A percentile compares a stretch with the other conserved stretches of the same genome.
Evolutionary conservation across 1,284 basidiomycete species (phyloP).

Genomic region (Ustilago shanxiensis): DNA sequence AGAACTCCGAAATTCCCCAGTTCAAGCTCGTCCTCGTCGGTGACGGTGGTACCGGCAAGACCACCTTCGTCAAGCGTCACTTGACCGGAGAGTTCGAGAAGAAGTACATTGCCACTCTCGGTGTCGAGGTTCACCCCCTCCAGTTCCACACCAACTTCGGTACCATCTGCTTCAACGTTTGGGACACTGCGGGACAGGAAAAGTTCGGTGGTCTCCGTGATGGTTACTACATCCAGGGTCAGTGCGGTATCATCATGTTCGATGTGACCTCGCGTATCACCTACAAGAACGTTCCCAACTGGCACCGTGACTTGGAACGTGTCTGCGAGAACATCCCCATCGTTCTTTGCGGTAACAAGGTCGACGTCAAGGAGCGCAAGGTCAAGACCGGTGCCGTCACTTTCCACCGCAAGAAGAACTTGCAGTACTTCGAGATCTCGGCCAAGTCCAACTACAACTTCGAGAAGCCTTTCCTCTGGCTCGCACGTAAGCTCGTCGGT

Average conservation of each 20-base stretch:
- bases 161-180: constrained; percentile 99
- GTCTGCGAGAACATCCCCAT: constrained; percentile 99
- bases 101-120: constrained; percentile 99
- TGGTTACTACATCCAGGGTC: constrained; percentile 75
- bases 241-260: constrained; percentile 99
- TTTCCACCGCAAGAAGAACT: constrained; percentile 99
- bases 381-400: constrained; percentile 99
- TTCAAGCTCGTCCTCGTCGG: constrained; percentile 99
- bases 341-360: constrained; percentile 99
- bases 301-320: constrained; percentile 99
- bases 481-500: constrained; percentile 96
- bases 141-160: constrained; percentile 98
- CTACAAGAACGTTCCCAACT: constrained; percentile 99
- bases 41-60: constrained; percentile 94
- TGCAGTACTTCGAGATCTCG: constrained; percentile 99
- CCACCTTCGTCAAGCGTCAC: constrained; percentile 80
- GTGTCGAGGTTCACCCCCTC: constrained; percentile 98
- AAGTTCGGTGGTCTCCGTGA: constrained; percentile 79
- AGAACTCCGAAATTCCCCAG: constrained; percentile 77
- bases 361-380: constrained; percentile 99
- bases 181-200: constrained; percentile 99
- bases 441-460: constrained; percentile 99
- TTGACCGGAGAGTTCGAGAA: constrained; percentile 99
- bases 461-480: constrained; percentile 99
- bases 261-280: constrained; percentile 99